Base-by-base conservation (phyloP, 192 early-diverging fungal genomes). In the Linderina pennispora region DNA sequence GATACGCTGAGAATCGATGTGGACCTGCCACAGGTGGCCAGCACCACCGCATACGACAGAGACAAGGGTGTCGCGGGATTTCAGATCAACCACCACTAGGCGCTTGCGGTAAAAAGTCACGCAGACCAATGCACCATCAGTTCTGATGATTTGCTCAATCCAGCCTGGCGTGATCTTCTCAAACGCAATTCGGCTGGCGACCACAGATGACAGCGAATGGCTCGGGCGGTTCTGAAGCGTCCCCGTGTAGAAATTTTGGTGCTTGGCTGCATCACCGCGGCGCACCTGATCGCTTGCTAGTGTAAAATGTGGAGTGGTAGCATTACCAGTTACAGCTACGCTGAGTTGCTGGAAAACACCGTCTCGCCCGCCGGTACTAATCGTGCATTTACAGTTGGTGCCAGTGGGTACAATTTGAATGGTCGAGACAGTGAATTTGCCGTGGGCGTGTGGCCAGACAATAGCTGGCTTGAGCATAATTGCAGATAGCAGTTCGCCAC, bases 81-180 rank as follows among this genome's bases (percentile, higher is more conserved):
- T 77, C 16, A 44, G 18, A 48, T 93, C 89, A 37, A 79, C 73
- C 0, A 88, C 70, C 46, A 86, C 86, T 32, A 90, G 74, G 18
- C 80, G 61, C 40, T 85, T 85, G 20, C 83, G 65, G 51, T 79
- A 85, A 53, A 91, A 93, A 3, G 85, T 84, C 17, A 85, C 67
- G 3, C 86, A 58, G 0, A 85, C 40, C 8, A 86, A 45, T 14
- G 75, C 64, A 3, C 58, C 65, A 36, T 81, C 75, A 22, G 79
- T 54, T n/a, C 70, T 56, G 2, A 76, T 16, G 24, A 75, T 58
- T 10, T 65, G 62, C 58, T 90, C 89, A 21, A 91, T 39, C 80
- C 85, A 85, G 6, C 89, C 91, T 25, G 71, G 74, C 4, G 91
- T 90, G 23, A 93, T 67, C 43, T 78, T 79, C n/a, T 76, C 71